Evolutionary conservation across 805 yeast genomes (phyloP).

Genomic region (Metschnikowia amazonensis): DNA sequence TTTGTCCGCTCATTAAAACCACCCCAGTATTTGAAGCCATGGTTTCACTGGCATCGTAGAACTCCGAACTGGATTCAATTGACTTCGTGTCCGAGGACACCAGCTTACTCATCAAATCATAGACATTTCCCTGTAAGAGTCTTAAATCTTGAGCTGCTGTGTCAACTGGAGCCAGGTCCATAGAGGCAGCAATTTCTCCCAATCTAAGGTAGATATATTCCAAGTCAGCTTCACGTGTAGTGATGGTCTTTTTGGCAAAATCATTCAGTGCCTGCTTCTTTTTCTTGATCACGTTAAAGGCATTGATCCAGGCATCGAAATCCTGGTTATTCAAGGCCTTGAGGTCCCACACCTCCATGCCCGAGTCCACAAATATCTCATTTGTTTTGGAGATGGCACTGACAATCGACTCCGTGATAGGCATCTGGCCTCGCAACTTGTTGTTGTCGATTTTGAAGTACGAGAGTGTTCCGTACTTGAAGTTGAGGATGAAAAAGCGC

Average conservation of each 20-base stretch:
- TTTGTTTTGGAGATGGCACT: constrained; percentile 66
- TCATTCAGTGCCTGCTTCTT: constrained; percentile 8
- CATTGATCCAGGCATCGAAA: constrained; percentile 80
- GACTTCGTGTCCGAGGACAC: constrained; percentile 25
- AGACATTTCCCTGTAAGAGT: background rate
- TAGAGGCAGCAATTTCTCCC: background rate
- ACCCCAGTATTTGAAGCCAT: constrained; percentile 50
- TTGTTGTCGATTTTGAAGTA: constrained; percentile 74
- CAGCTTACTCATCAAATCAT: constrained; percentile 5
- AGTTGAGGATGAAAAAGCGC: constrained; percentile 79
- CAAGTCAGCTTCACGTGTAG: background rate
- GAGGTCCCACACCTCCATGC: constrained; percentile 90
- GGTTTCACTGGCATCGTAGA: constrained; percentile 64
- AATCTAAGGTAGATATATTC: constrained; percentile 1
- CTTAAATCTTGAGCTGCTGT: constrained; percentile 2
- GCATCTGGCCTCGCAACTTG: constrained; percentile 87
- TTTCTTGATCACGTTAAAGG: constrained; percentile 56
- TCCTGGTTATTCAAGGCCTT: constrained; percentile 63
- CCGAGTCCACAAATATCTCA: constrained; percentile 83
- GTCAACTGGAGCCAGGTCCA: constrained; percentile 2
- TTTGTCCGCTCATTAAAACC: constrained; percentile 39
- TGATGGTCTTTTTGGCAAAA: background rate
- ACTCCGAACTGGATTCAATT: constrained; percentile 30
- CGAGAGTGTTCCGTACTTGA: constrained; percentile 75
- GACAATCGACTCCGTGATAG: constrained; percentile 74